Evolutionary conservation across 139 green algal genomes (phyloP).

Genomic region (Micromonas pusilla): DNA sequence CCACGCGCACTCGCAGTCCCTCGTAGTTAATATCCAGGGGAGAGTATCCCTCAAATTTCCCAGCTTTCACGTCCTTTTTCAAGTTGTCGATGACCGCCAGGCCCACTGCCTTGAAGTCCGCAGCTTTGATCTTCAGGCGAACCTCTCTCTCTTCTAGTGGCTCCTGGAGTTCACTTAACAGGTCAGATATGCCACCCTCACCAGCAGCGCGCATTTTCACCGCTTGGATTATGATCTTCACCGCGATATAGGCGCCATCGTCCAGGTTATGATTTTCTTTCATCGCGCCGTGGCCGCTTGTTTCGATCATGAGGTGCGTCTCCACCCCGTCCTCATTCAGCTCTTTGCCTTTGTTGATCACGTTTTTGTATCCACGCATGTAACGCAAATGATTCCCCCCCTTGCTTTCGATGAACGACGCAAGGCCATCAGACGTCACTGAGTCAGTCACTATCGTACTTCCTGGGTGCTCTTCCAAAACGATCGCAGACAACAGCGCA

Average conservation of each 20-base stretch:
- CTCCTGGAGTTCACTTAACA: constrained; percentile 68
- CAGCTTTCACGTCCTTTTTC: constrained; percentile 44
- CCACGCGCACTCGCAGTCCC: constrained; percentile 61
- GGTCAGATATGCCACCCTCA: constrained; percentile 40
- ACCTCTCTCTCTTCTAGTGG: constrained; percentile 62
- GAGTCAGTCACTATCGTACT: constrained; percentile 91
- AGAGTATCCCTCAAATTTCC: constrained; percentile 20
- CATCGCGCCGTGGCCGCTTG: constrained; percentile 79
- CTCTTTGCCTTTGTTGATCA: constrained; percentile 69
- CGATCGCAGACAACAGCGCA: constrained; percentile 71
- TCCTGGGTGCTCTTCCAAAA: constrained; percentile 75
- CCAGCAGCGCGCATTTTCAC: constrained; percentile 49
- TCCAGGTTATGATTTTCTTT: constrained; percentile 91
- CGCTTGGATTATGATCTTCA: constrained; percentile 78
- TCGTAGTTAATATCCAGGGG: constrained; percentile 74
- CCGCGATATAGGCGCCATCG: constrained; percentile 81
- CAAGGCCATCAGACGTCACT: constrained; percentile 82
- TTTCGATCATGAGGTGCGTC: constrained; percentile 94
- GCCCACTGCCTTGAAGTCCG: constrained; percentile 55
- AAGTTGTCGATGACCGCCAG: constrained; percentile 49
- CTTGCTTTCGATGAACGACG: constrained; percentile 64
- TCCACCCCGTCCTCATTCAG: constrained; percentile 66
- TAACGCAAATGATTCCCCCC: constrained; percentile 53
- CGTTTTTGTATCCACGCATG: constrained; percentile 92
- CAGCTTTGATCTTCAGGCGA: constrained; percentile 48